Base-by-base conservation (phyloP, 371 early-diverging fungal genomes). In the Mucor piriformis region DNA sequence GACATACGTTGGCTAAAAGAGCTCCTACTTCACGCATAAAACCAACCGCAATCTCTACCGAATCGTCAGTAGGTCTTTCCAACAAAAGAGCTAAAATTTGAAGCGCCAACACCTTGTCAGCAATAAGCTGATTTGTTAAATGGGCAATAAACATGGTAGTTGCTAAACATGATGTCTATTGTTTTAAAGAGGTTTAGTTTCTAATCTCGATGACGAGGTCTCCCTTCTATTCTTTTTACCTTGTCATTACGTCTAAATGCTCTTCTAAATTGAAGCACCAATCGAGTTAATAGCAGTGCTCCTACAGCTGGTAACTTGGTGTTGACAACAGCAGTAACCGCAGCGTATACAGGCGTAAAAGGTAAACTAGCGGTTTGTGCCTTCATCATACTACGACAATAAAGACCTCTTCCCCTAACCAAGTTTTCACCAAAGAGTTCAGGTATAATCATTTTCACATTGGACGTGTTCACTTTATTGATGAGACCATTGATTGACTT, bases 21-120 rank as follows among this genome's bases (percentile, higher is more conserved):
- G 94, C 88, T 25, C 98, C 98, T 8, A 87, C 88, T 69, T 96
- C 96, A 43, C 91, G 88, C 85, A 93, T 91, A 67, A 98, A 93
- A 3, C 95, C 94, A n/a, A 98, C 97, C 3, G 96, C 97, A 48
- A 98, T 91, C 60, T 97, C 98, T 0, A 98, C 96, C 24, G 96
- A 95, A 77, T 98, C 98, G 61, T 96, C 94, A 0, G 98, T 98
- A 3, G 97, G 95, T 18, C 88, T 83, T 70, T 96, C 95, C 24
- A 98, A 76, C 32, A 97, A 76, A 33, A 97, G 72, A 2, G 88
- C 84, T 46, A 97, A 73, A 16, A 96, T 85, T 69, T 97, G 92
- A 57, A 98, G 82, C 0, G 93, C 93, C 18, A 97, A 67, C 40
- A 98, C 84, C 68, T 97, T 97, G 67, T 95, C 87, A 0, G 85